phyloP scores from a whole-genome alignment of 306 rosid genomes.

The Prinsepia uniflora region DNA sequence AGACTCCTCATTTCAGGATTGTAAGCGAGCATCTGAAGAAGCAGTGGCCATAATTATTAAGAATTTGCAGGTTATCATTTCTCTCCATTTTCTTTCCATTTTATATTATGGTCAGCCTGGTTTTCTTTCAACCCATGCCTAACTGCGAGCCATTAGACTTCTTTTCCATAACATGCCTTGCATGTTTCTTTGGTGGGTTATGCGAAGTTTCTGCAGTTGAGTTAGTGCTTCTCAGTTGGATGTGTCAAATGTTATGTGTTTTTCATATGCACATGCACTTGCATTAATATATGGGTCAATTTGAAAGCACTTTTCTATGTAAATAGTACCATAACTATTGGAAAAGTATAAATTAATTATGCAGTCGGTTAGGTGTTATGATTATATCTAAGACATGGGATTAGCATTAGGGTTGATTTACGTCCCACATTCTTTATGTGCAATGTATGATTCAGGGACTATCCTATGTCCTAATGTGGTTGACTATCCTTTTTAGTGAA shows the following conservation, averaged over 20 bases:
- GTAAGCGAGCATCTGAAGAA: slow-evolving; percentile 91
- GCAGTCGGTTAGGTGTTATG: not conserved
- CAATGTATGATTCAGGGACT: not conserved
- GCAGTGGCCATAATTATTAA: slow-evolving; percentile 61
- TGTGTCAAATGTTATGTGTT: not conserved
- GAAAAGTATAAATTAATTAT: not conserved
- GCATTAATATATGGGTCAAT: not conserved
- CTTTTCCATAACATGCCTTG: not conserved
- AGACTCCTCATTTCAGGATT: slow-evolving; percentile 81
- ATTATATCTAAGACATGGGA: not conserved
- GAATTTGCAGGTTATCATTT: slow-evolving; percentile 61
- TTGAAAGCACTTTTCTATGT: not conserved
- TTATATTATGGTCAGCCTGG: slow-evolving; percentile 4
- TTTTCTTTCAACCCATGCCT: slow-evolving; percentile 9
- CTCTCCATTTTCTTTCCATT: slow-evolving; percentile 17
- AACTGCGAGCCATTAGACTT: not conserved
- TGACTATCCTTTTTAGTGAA: not conserved
- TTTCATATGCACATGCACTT: not conserved
- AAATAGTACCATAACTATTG: not conserved
- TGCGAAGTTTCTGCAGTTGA: not conserved
- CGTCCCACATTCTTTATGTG: not conserved
- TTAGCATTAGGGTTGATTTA: not conserved
- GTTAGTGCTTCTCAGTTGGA: not conserved
- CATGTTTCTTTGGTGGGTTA: not conserved
- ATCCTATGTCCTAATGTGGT: not conserved